Evolutionary conservation across 768 basidiomycete genomes (phyloP).

Genomic region (Lactifluus volemus): DNA sequence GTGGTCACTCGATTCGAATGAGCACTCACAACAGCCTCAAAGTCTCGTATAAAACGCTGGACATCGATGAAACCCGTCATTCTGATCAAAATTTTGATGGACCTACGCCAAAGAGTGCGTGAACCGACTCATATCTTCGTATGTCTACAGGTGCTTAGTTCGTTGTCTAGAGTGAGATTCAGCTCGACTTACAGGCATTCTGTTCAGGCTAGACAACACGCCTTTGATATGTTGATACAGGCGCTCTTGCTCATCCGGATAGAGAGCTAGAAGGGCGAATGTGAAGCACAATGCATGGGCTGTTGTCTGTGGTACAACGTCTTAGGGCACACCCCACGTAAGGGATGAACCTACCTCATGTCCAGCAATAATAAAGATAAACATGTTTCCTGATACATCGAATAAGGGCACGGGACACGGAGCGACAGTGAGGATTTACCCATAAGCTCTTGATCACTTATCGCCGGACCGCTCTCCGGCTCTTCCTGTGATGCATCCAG

Average conservation of each 20-base stretch:
- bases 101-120: conserved; percentile 18
- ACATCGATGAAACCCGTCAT: background rate
- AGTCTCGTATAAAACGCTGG: conserved; percentile 43
- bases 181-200: conserved; percentile 2
- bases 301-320: conserved; percentile 26
- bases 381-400: conserved; percentile 21
- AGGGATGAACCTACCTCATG: conserved; percentile 22
- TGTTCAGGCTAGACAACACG: conserved; percentile 26
- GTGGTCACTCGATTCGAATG: background rate
- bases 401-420: background rate
- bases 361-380: conserved; percentile 30
- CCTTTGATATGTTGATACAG: conserved; percentile 29
- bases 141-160: conserved; percentile 9
- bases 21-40: conserved; percentile 31
- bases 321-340: background rate
- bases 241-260: conserved; percentile 35
- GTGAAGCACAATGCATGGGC: conserved; percentile 32
- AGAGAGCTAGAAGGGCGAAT: conserved; percentile 35
- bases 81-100: background rate
- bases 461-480: conserved; percentile 3
- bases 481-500: conserved; percentile 20
- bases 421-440: background rate
- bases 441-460: conserved; percentile 22
- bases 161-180: background rate
- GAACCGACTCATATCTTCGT: conserved; percentile 21